Conservation (phyloP, 148 eudicot species). For the Nyssa sinensis region DNA sequence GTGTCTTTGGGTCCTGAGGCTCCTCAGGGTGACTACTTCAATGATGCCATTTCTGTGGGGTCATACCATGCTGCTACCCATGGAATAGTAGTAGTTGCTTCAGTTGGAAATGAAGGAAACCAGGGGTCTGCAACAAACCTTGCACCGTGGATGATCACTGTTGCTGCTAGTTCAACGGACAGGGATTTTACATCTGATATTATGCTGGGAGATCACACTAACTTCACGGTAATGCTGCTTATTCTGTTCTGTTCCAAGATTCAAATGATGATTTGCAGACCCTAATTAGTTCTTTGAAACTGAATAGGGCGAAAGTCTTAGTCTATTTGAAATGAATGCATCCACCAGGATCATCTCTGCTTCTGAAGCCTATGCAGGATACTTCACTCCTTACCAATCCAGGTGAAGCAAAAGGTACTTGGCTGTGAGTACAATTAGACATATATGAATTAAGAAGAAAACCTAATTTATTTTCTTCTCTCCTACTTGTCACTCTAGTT, state of each 20-base stretch:
- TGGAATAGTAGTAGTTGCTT: conserved; percentile 46
- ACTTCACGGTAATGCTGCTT: conserved; percentile 28
- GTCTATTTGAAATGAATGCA: conserved; percentile 28
- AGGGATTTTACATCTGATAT: conserved; percentile 44
- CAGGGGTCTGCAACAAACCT: conserved; percentile 47
- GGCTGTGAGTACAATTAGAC: conserved; percentile 9
- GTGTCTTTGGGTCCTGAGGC: conserved; percentile 44
- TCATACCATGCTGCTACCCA: conserved; percentile 49
- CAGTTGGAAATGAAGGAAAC: conserved; percentile 45
- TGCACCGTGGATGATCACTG: conserved; percentile 60
- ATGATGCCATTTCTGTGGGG: conserved; percentile 52
- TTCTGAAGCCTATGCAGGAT: conserved; percentile 47
- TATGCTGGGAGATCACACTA: conserved; percentile 41
- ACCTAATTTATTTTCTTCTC: conserved; percentile 12
- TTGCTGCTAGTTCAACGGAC: conserved; percentile 50
- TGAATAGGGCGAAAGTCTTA: conserved; percentile 50
- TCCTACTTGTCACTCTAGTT: conserved; percentile 25
- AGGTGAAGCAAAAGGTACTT: conserved; percentile 60
- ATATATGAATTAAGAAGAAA: not conserved
- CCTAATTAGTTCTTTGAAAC: conserved; percentile 7
- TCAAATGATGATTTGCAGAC: not conserved
- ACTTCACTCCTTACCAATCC: conserved; percentile 63
- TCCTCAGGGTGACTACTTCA: conserved; percentile 52
- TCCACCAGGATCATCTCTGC: conserved; percentile 42
- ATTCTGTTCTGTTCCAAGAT: not conserved